A percentile compares a stretch with the other conserved stretches of the same genome.
These are phyloP conservation scores for Eremochloa ophiuroides DNA, from an alignment of 176 grass and related monocot genomes.

Conservation along the genomic window DNA sequence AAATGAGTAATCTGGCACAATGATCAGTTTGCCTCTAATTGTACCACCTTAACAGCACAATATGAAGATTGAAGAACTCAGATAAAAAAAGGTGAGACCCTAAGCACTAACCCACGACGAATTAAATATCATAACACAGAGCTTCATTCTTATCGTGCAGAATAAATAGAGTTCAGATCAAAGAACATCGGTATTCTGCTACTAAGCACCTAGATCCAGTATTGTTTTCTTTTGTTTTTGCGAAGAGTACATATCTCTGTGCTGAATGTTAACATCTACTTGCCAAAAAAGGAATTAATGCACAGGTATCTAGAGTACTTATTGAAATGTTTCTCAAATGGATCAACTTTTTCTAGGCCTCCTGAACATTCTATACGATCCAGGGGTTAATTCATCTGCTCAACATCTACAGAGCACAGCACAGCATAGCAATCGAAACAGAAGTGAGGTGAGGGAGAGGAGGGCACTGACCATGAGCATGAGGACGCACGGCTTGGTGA, in stretches of 20 bases:
- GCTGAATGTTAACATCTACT: not conserved
- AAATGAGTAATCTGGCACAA: not conserved
- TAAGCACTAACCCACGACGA: not conserved
- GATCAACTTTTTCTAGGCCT: not conserved
- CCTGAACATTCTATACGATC: too few relatives aligned
- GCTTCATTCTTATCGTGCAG: not conserved
- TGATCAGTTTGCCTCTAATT: not conserved
- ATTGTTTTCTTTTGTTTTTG: too few relatives aligned
- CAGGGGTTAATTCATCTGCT: too few relatives aligned
- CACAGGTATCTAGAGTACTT: not conserved
- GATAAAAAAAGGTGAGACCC: not conserved
- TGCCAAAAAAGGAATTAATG: not conserved
- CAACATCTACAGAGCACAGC: too few relatives aligned
- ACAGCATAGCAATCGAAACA: too few relatives aligned
- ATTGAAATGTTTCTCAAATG: not conserved
- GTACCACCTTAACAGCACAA: not conserved
- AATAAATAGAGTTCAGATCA: not conserved
- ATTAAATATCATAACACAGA: not conserved
- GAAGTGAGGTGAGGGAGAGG: too few relatives aligned
- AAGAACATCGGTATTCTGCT: not conserved
- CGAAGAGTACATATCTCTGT: too few relatives aligned
- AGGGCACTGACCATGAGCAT: too few relatives aligned
- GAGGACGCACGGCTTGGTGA: too few relatives aligned
- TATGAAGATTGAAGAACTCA: not conserved
- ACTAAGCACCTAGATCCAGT: too few relatives aligned